phyloP scores from a whole-genome alignment of 306 rosid genomes.

The Trichosanthes truncata region DNA sequence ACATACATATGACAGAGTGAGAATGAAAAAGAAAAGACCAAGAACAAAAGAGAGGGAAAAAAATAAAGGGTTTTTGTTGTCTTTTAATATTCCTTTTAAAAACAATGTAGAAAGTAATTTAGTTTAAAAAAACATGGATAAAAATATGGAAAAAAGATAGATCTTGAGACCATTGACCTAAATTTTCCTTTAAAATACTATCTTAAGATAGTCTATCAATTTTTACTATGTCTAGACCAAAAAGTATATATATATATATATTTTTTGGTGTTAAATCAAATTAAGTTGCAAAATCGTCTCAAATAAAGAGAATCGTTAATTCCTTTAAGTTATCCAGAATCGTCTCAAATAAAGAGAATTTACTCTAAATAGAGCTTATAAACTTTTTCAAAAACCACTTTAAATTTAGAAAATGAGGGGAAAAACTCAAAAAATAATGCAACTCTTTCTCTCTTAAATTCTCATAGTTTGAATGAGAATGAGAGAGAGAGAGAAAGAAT shows the following conservation, averaged over 20 bases:
- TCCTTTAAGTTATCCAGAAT: no score
- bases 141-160: not conserved
- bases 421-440: not conserved
- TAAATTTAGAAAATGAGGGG: not conserved
- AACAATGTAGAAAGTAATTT: not conserved
- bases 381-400: not conserved
- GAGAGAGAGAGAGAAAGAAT: not conserved
- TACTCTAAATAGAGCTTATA: no score
- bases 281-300: no score
- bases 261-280: no score
- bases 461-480: not conserved
- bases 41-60: conserved; percentile 22
- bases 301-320: no score
- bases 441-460: not conserved
- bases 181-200: no score
- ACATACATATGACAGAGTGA: conserved; percentile 14
- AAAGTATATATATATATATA: no score
- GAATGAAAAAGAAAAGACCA: conserved; percentile 13
- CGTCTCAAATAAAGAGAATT: no score
- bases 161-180: no score
- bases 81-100: not conserved
- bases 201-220: no score
- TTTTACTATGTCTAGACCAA: no score
- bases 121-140: not conserved
- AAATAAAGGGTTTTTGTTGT: not conserved